Evolutionary conservation across 345 rosid genomes (phyloP).

Genomic region (Melastoma malabathricum): DNA sequence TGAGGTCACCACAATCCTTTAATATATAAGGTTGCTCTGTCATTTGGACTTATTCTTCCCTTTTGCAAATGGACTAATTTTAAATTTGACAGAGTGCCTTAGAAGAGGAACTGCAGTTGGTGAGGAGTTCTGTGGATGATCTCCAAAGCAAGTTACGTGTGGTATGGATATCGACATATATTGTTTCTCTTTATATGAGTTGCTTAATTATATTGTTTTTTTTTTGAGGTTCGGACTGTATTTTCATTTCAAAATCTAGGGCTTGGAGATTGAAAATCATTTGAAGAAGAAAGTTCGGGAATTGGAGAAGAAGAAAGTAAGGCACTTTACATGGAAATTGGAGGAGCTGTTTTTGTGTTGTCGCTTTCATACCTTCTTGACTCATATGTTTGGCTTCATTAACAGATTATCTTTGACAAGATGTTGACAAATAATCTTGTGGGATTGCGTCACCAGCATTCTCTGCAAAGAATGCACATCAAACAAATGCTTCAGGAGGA

Average conservation of each 20-base stretch:
- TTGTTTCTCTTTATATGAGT: not conserved
- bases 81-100: constrained; percentile 91
- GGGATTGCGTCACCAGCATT: constrained; percentile 45
- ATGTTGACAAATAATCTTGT: constrained; percentile 30
- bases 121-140: constrained; percentile 44
- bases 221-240: not conserved
- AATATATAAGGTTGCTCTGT: not conserved
- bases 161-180: constrained; percentile 34
- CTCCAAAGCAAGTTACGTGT: constrained; percentile 62
- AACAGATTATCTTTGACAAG: constrained; percentile 50
- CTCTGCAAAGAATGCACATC: constrained; percentile 41
- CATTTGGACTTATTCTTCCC: constrained; percentile 12
- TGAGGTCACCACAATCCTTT: constrained; percentile 1
- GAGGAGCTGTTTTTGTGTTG: not conserved
- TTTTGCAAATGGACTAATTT: constrained; percentile 40
- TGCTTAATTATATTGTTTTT: constrained; percentile 1
- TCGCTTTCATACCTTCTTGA: not conserved
- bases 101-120: constrained; percentile 63
- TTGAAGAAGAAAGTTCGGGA: constrained; percentile 65
- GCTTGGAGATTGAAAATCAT: constrained; percentile 91
- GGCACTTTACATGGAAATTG: constrained; percentile 7
- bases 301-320: constrained; percentile 72
- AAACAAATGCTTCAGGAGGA: constrained; percentile 48
- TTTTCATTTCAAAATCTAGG: constrained; percentile 34
- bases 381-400: constrained; percentile 8